phyloP scores from a whole-genome alignment of 768 basidiomycete genomes.

The Termitomyces sp. region DNA sequence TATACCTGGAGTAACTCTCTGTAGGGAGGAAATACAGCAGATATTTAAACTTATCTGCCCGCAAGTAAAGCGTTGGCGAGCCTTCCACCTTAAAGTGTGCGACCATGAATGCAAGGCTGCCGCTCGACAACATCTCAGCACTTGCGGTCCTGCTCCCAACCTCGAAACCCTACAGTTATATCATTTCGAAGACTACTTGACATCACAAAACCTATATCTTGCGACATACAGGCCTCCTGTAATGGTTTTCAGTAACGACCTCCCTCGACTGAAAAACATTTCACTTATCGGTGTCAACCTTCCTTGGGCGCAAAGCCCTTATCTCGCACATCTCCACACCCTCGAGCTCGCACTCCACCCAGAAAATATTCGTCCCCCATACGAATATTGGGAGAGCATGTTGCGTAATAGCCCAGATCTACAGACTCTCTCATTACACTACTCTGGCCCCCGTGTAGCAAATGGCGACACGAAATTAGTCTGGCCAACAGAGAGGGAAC shows the following conservation, averaged over 20 bases:
- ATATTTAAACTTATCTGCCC: constrained; percentile 43
- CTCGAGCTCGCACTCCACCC: constrained; percentile 61
- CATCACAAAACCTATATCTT: constrained; percentile 44
- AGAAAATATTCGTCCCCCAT: constrained; percentile 54
- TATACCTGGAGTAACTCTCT: constrained; percentile 48
- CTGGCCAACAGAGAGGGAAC: constrained; percentile 30
- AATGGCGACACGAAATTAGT: constrained; percentile 29
- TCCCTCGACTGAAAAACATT: constrained; percentile 50
- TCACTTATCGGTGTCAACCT: constrained; percentile 66
- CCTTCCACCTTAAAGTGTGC: constrained; percentile 58
- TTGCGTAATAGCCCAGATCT: constrained; percentile 46
- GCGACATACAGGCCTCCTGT: constrained; percentile 60
- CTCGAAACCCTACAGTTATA: constrained; percentile 61
- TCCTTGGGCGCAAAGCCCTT: constrained; percentile 49
- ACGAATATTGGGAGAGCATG: constrained; percentile 50
- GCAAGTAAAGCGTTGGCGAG: constrained; percentile 50
- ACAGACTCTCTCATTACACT: constrained; percentile 47
- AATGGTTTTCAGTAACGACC: constrained; percentile 46
- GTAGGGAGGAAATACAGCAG: constrained; percentile 41
- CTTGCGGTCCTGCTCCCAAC: constrained; percentile 49
- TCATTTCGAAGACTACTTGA: constrained; percentile 58
- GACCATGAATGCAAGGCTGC: constrained; percentile 54
- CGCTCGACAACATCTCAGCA: constrained; percentile 46
- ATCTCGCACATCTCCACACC: constrained; percentile 42
- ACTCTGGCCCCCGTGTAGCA: constrained; percentile 48